A percentile compares a stretch with the other conserved stretches of the same genome.
phyloP scores from a whole-genome alignment of 1,284 basidiomycete genomes.

The Microbotryum scabiosae region DNA sequence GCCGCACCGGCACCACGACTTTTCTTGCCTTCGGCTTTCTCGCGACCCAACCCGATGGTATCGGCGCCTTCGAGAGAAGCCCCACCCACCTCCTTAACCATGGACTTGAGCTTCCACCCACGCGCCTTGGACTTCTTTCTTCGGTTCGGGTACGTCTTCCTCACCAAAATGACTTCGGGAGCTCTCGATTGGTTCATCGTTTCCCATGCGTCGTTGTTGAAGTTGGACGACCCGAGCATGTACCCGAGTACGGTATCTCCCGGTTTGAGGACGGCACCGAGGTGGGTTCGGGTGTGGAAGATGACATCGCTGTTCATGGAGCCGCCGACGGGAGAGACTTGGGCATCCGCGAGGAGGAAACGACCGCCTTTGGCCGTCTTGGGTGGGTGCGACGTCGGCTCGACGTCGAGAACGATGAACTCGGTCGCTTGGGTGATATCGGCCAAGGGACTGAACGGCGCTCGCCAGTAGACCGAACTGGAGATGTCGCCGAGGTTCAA shows the following conservation, averaged over 20 bases:
- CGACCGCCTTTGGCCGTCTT: constrained; percentile 33
- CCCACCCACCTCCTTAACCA: constrained; percentile 77
- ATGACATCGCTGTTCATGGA: constrained; percentile 70
- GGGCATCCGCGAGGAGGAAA: constrained; percentile 81
- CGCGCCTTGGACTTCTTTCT: constrained; percentile 81
- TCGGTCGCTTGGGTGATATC: constrained; percentile 78
- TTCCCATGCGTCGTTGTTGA: constrained; percentile 82
- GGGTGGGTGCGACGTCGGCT: constrained; percentile 54
- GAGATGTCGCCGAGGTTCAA: constrained; percentile 75
- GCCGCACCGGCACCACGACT: constrained; percentile 40
- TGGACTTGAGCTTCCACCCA: constrained; percentile 82
- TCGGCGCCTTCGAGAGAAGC: constrained; percentile 28
- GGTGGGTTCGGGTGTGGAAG: constrained; percentile 91
- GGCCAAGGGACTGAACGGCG: constrained; percentile 76
- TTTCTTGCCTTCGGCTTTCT: constrained; percentile 32
- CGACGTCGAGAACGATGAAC: constrained; percentile 91
- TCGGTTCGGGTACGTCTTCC: constrained; percentile 91
- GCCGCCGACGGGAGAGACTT: constrained; percentile 74
- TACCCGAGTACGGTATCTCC: constrained; percentile 91
- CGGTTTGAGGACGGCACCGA: constrained; percentile 88
- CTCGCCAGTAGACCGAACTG: constrained; percentile 78
- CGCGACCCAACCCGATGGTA: constrained; percentile 54
- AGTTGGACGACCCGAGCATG: constrained; percentile 79
- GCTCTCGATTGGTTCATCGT: constrained; percentile 55
- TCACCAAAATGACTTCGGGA: constrained; percentile 87